These are phyloP conservation scores for Bonnemaisonia californica DNA, from an alignment of 31 red algal genomes.

Conservation along the genomic window DNA sequence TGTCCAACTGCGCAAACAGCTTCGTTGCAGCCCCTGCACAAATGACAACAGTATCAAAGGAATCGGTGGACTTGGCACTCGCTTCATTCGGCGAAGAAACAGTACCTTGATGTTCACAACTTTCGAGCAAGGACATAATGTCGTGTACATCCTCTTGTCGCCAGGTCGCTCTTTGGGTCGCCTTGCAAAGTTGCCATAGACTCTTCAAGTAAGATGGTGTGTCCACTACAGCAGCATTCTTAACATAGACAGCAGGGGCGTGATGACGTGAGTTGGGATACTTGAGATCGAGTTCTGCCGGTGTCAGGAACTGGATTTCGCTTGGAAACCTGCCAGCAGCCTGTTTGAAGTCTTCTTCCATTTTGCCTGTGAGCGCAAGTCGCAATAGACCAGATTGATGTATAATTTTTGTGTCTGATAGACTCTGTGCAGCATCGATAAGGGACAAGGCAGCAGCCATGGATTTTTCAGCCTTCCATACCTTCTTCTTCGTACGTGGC, in stretches of 20 bases:
- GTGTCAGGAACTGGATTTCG: slow-evolving; percentile 38
- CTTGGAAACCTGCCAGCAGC: slow-evolving; percentile 47
- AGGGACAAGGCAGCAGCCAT: slow-evolving; percentile 63
- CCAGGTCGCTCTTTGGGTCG: slow-evolving; percentile 47
- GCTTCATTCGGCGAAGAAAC: neutral
- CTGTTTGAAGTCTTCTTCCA: slow-evolving; percentile 38
- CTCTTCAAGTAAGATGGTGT: slow-evolving; percentile 31
- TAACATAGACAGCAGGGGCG: slow-evolving; percentile 24
- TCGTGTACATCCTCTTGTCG: slow-evolving; percentile 8
- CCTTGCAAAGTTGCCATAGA: slow-evolving; percentile 43
- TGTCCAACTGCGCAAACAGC: slow-evolving; percentile 12
- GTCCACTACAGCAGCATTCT: slow-evolving; percentile 53
- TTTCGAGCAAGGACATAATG: slow-evolving; percentile 23
- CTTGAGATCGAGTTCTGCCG: slow-evolving; percentile 7
- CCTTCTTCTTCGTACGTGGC: slow-evolving; percentile 59
- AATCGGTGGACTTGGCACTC: neutral
- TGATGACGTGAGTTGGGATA: slow-evolving; percentile 6
- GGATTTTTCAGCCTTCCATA: slow-evolving; percentile 42
- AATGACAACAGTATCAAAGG: slow-evolving; percentile 60
- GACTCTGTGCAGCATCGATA: slow-evolving; percentile 16
- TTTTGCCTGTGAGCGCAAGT: slow-evolving; percentile 31
- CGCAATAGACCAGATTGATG: slow-evolving; percentile 27
- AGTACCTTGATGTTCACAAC: neutral
- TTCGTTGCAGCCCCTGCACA: slow-evolving; percentile 56
- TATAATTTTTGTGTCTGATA: slow-evolving; percentile 1